Base-by-base conservation (phyloP, 768 basidiomycete genomes). In the Boletales sp. region DNA sequence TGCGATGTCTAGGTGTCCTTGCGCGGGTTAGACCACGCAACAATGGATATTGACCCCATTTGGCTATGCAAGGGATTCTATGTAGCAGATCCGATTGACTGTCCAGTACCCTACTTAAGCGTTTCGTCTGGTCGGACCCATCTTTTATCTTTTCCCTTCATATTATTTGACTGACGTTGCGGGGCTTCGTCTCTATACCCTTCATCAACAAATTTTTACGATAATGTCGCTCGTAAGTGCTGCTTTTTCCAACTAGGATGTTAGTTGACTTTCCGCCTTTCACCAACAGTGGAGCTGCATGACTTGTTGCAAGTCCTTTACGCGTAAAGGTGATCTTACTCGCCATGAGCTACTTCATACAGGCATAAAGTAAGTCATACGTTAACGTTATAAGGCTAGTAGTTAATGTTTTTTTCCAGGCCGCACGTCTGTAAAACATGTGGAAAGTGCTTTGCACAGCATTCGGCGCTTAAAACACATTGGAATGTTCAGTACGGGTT, bases 391-490 rank as follows among this genome's bases (percentile, higher is more conserved):
- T 9, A 10, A 21, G 14, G 12, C 15, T 13, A 48, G 27, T 27
- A n/a, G 39, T 40, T 43, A 21, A 60, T 21, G 13, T 36, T 9
- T 19, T 19, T n/a, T 24, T 43, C 18, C 44, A 87, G 86, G 45
- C 78, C 77, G 7, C 70, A 80, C 52, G 48, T 59, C 3, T 88
- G 86, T 59, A 52, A 60, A 36, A 59, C 63, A 6, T 89, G 87
- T 57, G 65, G 64, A 5, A 84, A 78, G 60, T 56, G 58, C 1
- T 89, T 89, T 60, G 65, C 78, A 9, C 87, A 88, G 64, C 65
- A 58, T 38, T 79, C 80, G 3, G 82, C 78, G 2, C 69, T 88
- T 45, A 81, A 79, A 54, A 84, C 80, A 2, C 87, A 89, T 53
- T 48, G 54, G 45, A 89, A 87, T 51, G 71, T 72, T 17, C 87